Evolutionary conservation across 2,329 filamentous ascomycete genomes (phyloP).

Genomic region (Ascochyta koolunga): DNA sequence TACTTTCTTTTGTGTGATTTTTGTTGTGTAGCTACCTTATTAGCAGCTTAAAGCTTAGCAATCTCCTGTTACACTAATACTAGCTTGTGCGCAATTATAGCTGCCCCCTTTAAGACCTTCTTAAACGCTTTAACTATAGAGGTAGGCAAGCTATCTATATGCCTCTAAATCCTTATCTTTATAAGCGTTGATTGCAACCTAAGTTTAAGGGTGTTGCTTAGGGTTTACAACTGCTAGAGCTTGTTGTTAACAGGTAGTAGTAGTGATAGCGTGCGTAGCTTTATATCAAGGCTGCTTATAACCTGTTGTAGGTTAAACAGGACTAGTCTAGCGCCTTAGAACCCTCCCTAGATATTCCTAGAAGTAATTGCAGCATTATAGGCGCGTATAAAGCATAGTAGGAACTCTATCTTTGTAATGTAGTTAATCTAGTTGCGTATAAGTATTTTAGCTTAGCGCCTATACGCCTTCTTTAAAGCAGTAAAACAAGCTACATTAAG

Average conservation of each 20-base stretch:
- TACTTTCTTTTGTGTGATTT: background rate
- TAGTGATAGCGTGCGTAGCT: conserved; percentile 19
- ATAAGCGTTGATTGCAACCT: conserved; percentile 15
- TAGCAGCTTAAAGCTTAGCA: too few relatives aligned
- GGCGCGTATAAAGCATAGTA: conserved; percentile 28
- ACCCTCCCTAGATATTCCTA: conserved; percentile 38
- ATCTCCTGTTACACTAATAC: too few relatives aligned
- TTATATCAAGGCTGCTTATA: conserved; percentile 37
- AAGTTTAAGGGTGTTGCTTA: conserved; percentile 20
- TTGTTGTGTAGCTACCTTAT: too few relatives aligned
- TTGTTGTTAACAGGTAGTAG: conserved; percentile 10
- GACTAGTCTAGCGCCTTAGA: conserved; percentile 40
- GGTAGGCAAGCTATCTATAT: too few relatives aligned
- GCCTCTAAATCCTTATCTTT: background rate
- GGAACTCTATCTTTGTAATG: conserved; percentile 28
- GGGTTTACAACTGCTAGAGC: conserved; percentile 22
- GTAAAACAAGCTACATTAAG: conserved; percentile 18
- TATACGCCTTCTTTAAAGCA: conserved; percentile 18
- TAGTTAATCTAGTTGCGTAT: conserved; percentile 36
- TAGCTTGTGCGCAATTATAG: too few relatives aligned
- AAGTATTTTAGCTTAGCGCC: conserved; percentile 23
- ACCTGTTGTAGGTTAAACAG: conserved; percentile 40
- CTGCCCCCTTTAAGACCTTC: too few relatives aligned
- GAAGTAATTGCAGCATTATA: conserved; percentile 31
- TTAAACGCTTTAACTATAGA: too few relatives aligned